A percentile compares a stretch with the other conserved stretches of the same genome.
Conservation (phyloP, 805 yeast species). For the Ogataea paradorogensis region DNA sequence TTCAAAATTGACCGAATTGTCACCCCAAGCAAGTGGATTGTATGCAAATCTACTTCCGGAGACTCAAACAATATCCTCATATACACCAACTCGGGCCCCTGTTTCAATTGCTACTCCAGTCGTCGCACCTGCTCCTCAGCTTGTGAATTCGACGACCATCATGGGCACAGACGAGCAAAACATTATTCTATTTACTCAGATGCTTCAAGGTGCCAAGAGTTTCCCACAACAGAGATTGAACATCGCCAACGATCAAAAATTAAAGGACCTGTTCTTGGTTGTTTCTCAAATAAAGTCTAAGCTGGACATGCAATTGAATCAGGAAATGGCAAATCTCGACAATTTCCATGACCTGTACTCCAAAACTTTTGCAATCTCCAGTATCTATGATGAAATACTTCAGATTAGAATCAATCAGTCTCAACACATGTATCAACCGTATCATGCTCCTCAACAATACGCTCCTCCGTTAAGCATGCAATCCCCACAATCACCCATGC, state of each 20-base stretch:
- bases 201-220: constrained; percentile 51
- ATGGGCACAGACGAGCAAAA: constrained; percentile 66
- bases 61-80: not conserved
- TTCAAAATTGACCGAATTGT: constrained; percentile 4
- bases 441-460: not conserved
- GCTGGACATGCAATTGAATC: constrained; percentile 55
- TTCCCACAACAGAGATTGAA: constrained; percentile 33
- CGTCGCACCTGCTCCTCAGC: not conserved
- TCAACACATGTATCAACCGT: constrained; percentile 1
- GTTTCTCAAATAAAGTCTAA: constrained; percentile 67
- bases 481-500: not conserved
- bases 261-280: constrained; percentile 57
- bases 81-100: too few species aligned
- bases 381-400: constrained; percentile 71
- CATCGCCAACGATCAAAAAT: constrained; percentile 43
- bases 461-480: not conserved
- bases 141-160: constrained; percentile 33
- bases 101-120: not conserved
- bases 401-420: constrained; percentile 47
- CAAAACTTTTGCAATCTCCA: constrained; percentile 70
- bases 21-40: constrained; percentile 24
- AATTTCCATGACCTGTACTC: constrained; percentile 67
- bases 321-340: constrained; percentile 61
- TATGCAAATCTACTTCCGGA: constrained; percentile 28
- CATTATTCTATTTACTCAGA: constrained; percentile 64